Base-by-base conservation (phyloP, 2,329 filamentous ascomycete genomes). In the Diaporthe vaccinii region DNA sequence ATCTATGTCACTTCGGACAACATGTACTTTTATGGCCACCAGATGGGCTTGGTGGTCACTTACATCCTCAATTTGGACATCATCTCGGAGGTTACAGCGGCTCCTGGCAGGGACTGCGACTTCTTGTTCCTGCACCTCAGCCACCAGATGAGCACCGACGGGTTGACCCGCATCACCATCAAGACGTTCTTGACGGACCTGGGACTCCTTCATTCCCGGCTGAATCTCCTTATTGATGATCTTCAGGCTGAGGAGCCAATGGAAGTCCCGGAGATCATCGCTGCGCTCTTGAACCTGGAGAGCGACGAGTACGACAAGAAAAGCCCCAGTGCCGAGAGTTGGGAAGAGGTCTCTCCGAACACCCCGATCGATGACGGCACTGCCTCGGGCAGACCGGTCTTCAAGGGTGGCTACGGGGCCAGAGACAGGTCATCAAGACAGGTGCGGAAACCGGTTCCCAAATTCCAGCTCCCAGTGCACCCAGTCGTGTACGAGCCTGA, bases 1-100 rank as follows among this genome's bases (percentile, higher is more conserved):
- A 92, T 98, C 34, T 99, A 97, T 82, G 92, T 98, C 76, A 98
- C 96, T 0, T 89, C 93, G 0, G 92, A 93, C 77, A 94, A 96
- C 78, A 92, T 99, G 82, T 98, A 98, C 83, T 98, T 99, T 82
- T 99, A 98, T 84, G 97, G 96, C 79, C 94, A 98, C 81, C 94
- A 98, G 81, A 92, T 98, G 82, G 97, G 97, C 8, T 89, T 99
- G 8, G 93, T 98, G 0, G 89, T 98, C 49, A 94, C 96, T 1
- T 96, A 95, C 69, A 91, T 91, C 22, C 91, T 97, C 69, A 91
- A 89, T 73, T 87, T 99, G 74, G 90, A 92, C 73, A 92, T 90
- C 65, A 95, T 99, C 74, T 91, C 92, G 12, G 97, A 98, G 83
- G 95, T 98, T 57, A 98, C 95, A 34, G 94, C 94, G 51, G 95